Conservation (phyloP, 768 basidiomycete genomes). For the Pleurotus platypus region DNA sequence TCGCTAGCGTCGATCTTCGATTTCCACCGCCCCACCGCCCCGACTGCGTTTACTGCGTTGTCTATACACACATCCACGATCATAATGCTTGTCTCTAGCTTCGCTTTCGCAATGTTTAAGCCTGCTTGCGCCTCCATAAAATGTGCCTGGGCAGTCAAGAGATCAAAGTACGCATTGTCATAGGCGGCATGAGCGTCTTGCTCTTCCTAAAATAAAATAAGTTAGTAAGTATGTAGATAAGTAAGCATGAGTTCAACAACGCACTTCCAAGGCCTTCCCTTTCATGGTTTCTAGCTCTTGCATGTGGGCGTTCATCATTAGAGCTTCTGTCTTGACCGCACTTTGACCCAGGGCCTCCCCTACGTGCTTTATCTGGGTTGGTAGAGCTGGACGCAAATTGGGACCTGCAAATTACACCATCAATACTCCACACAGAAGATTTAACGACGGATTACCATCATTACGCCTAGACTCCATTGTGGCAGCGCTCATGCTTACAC, state of each 20-base stretch:
- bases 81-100: not conserved
- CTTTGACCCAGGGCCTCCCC: too few species aligned
- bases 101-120: not conserved
- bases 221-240: not conserved
- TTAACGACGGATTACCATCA: too few species aligned
- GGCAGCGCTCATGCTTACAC: too few species aligned
- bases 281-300: not conserved
- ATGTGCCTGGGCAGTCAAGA: not conserved
- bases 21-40: conserved; percentile 1
- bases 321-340: too few species aligned
- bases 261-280: not conserved
- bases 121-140: not conserved
- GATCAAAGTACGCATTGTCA: not conserved
- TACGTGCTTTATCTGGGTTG: too few species aligned
- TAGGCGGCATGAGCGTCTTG: not conserved
- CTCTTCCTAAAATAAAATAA: not conserved
- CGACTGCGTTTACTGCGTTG: not conserved
- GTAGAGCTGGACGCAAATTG: too few species aligned
- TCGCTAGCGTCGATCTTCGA: not conserved
- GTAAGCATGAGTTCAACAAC: not conserved
- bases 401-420: too few species aligned
- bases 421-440: too few species aligned
- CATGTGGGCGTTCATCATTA: not conserved
- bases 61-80: not conserved
- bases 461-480: too few species aligned